These are phyloP conservation scores for Francoa sonchifolia DNA, from an alignment of 441 rosid genomes.

Conservation along the genomic window DNA sequence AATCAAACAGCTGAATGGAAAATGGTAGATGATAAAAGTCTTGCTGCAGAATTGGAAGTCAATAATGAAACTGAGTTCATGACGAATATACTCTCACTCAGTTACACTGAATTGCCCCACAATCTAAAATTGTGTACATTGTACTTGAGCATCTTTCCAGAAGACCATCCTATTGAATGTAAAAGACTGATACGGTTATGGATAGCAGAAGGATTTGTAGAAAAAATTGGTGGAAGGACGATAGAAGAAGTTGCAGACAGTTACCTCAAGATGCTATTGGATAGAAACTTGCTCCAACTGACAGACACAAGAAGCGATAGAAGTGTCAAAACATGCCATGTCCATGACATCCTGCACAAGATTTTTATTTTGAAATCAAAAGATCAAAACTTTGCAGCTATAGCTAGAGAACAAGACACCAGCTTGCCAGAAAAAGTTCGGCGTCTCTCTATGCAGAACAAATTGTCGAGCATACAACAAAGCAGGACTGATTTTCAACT, in stretches of 20 bases:
- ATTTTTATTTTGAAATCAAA: slow-evolving; percentile 18
- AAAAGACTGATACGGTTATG: slow-evolving; percentile 16
- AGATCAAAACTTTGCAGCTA: slow-evolving; percentile 18
- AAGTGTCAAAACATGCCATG: slow-evolving; percentile 18
- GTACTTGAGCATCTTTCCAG: slow-evolving; percentile 21
- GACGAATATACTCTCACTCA: slow-evolving; percentile 17
- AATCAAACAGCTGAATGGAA: slow-evolving; percentile 19
- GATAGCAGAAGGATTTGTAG: slow-evolving; percentile 22
- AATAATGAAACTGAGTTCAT: too few relatives aligned
- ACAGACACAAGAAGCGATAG: slow-evolving; percentile 19
- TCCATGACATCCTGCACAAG: slow-evolving; percentile 22
- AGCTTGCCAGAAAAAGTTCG: slow-evolving; percentile 26
- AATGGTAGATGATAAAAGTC: slow-evolving; percentile 6
- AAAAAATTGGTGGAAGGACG: slow-evolving; percentile 15
- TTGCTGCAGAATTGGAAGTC: slow-evolving; percentile 15
- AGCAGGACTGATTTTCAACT: slow-evolving; percentile 14
- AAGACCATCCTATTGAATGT: slow-evolving; percentile 11
- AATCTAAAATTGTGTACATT: slow-evolving; percentile 18
- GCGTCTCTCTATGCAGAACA: slow-evolving; percentile 25
- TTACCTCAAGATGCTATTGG: slow-evolving; percentile 18
- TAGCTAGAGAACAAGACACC: slow-evolving; percentile 17
- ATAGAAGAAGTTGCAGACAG: slow-evolving; percentile 26
- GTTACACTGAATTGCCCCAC: slow-evolving; percentile 23
- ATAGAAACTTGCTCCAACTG: slow-evolving; percentile 22
- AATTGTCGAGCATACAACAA: slow-evolving; percentile 9